Conservation (phyloP, 768 basidiomycete genomes). For the Podaxis sp. region DNA sequence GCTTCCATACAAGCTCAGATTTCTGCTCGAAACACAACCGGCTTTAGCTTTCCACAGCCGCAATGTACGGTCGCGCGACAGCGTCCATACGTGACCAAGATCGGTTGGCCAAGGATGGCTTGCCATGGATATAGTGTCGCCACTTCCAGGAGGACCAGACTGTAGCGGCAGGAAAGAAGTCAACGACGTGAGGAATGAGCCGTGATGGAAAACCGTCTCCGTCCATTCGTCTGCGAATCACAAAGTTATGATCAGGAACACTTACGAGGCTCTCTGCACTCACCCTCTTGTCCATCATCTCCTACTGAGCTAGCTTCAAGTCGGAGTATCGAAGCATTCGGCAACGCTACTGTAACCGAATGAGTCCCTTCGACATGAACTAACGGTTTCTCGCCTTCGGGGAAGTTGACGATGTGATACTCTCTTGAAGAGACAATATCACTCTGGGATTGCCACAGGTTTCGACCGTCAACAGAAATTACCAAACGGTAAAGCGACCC, state of each 20-base stretch:
- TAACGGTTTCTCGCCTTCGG: conserved; percentile 41
- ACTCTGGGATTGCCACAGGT: conserved; percentile 59
- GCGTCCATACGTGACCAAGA: conserved; percentile 73
- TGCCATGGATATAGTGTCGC: conserved; percentile 70
- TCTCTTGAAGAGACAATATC: conserved; percentile 64
- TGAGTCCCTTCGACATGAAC: conserved; percentile 70
- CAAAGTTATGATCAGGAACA: conserved; percentile 16
- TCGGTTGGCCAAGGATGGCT: conserved; percentile 77
- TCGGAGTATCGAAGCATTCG: conserved; percentile 64
- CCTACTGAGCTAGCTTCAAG: conserved; percentile 64
- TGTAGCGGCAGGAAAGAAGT: conserved; percentile 65
- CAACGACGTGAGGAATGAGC: conserved; percentile 65
- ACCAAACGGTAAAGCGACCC: conserved; percentile 76
- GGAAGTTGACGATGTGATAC: conserved; percentile 58
- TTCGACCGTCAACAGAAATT: conserved; percentile 54
- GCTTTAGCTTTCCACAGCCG: conserved; percentile 81
- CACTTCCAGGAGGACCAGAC: conserved; percentile 42
- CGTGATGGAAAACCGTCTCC: conserved; percentile 63
- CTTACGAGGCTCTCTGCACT: conserved; percentile 24
- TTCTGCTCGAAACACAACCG: conserved; percentile 67
- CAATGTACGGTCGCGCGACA: conserved; percentile 84
- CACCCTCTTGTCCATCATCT: conserved; percentile 58
- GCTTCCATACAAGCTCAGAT: conserved; percentile 36
- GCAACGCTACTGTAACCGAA: conserved; percentile 60
- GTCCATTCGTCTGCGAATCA: conserved; percentile 61